phyloP scores from a whole-genome alignment of 2,329 filamentous ascomycete species.

The Talaromyces piceae region DNA sequence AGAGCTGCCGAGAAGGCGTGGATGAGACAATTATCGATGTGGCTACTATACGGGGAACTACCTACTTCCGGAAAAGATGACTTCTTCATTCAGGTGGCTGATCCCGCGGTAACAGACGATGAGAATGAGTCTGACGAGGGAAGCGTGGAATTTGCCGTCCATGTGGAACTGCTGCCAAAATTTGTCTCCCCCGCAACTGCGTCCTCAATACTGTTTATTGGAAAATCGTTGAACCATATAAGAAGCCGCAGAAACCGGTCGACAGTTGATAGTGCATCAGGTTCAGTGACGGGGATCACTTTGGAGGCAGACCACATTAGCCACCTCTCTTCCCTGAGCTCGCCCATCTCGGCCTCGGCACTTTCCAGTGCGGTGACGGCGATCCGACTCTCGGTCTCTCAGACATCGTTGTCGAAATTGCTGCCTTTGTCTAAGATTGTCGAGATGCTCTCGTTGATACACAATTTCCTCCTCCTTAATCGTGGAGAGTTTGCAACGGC shows the following conservation, averaged over 20 bases:
- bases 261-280: slow-evolving; percentile 22
- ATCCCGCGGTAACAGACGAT: slow-evolving; percentile 26
- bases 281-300: slow-evolving; percentile 55
- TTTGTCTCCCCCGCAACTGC: slow-evolving; percentile 72
- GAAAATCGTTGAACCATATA: slow-evolving; percentile 80
- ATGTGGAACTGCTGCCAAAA: slow-evolving; percentile 59
- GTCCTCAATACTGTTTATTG: slow-evolving; percentile 81
- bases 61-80: slow-evolving; percentile 72
- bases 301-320: slow-evolving; percentile 37
- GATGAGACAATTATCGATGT: slow-evolving; percentile 82
- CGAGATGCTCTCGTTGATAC: slow-evolving; percentile 67
- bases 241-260: slow-evolving; percentile 43
- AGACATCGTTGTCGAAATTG: slow-evolving; percentile 73
- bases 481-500: slow-evolving; percentile 87
- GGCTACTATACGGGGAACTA: slow-evolving; percentile 81
- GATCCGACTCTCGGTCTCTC: slow-evolving; percentile 74
- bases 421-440: slow-evolving; percentile 70
- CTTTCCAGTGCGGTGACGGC: slow-evolving; percentile 66
- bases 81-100: slow-evolving; percentile 65
- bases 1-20: slow-evolving; percentile 77
- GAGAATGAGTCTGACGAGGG: slow-evolving; percentile 30
- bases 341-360: slow-evolving; percentile 64
- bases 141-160: slow-evolving; percentile 50
- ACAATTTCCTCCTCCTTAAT: slow-evolving; percentile 80
- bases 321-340: slow-evolving; percentile 59